phyloP scores from a whole-genome alignment of 352 stramenopile genomes.

The Vaucheria bursata region DNA sequence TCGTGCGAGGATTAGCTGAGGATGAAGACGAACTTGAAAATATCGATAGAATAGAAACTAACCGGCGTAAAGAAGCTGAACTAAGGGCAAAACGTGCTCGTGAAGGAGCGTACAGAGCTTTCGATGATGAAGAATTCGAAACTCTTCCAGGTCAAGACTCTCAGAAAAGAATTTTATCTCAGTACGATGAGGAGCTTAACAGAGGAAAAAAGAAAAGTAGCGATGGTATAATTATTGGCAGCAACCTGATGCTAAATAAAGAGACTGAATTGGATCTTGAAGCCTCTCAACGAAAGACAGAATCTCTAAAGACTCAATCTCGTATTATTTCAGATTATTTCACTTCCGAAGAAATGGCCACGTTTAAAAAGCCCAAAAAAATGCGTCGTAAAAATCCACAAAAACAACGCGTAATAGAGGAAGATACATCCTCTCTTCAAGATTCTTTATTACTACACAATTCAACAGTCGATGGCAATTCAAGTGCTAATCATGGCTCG shows the following conservation, averaged over 20 bases:
- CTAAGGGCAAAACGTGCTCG: slow-evolving; percentile 62
- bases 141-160: slow-evolving; percentile 44
- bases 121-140: slow-evolving; percentile 94
- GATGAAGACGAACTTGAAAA: slow-evolving; percentile 66
- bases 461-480: too few species aligned
- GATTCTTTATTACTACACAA: too few species aligned
- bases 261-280: slow-evolving; percentile 47
- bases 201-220: slow-evolving; percentile 45
- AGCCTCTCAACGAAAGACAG: too few species aligned
- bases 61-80: slow-evolving; percentile 36
- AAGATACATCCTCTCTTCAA: too few species aligned
- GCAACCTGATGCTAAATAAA: slow-evolving; percentile 27
- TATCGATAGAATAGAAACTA: slow-evolving; percentile 35
- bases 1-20: slow-evolving; percentile 59
- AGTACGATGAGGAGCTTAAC: slow-evolving; percentile 73
- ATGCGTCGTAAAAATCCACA: slow-evolving; percentile 42
- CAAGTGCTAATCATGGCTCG: slow-evolving; percentile 16
- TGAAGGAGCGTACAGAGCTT: slow-evolving; percentile 79
- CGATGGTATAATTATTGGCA: slow-evolving; percentile 40
- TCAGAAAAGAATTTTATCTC: slow-evolving; percentile 56
- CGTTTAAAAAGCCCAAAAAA: slow-evolving; percentile 70
- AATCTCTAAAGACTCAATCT: too few species aligned
- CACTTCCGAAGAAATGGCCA: slow-evolving; percentile 67
- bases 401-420: too few species aligned
- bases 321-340: slow-evolving; percentile 68